These are phyloP conservation scores for Lipomyces starkeyi DNA, from an alignment of 805 yeast species.

Conservation along the genomic window DNA sequence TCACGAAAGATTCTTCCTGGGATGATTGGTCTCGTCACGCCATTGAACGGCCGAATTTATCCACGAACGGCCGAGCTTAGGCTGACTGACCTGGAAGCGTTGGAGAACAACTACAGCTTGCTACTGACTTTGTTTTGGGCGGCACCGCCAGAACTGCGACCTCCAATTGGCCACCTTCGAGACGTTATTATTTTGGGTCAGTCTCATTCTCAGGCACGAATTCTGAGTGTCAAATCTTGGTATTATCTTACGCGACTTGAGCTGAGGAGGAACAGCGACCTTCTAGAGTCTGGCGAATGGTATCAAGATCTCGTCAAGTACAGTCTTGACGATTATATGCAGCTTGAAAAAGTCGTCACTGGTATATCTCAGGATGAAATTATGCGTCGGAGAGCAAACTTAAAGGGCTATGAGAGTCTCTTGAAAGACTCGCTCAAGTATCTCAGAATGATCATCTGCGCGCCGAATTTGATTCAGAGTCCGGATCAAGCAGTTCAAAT, in stretches of 20 bases:
- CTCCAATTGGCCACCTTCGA: slow-evolving; percentile 37
- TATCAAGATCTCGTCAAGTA: slow-evolving; percentile 30
- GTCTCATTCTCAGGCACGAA: slow-evolving; percentile 40
- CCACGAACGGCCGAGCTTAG: slow-evolving; percentile 33
- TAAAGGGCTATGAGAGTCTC: slow-evolving; percentile 28
- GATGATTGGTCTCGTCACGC: slow-evolving; percentile 40
- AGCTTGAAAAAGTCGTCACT: slow-evolving; percentile 25
- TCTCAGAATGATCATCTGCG: slow-evolving; percentile 21
- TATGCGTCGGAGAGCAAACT: slow-evolving; percentile 20
- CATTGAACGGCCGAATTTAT: slow-evolving; percentile 39
- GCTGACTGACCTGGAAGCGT: slow-evolving; percentile 37
- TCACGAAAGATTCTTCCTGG: slow-evolving; percentile 31
- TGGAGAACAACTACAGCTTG: slow-evolving; percentile 40
- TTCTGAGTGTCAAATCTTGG: slow-evolving; percentile 42
- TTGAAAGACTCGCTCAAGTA: slow-evolving; percentile 29
- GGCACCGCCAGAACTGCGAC: slow-evolving; percentile 37
- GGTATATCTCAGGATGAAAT: slow-evolving; percentile 25
- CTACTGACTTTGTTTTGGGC: slow-evolving; percentile 41
- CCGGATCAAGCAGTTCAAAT: slow-evolving; percentile 22
- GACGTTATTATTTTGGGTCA: slow-evolving; percentile 39
- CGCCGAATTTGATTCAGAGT: slow-evolving; percentile 16
- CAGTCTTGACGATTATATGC: slow-evolving; percentile 32
- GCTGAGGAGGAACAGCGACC: slow-evolving; percentile 9
- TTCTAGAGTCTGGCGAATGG: slow-evolving; percentile 35
- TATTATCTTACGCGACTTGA: slow-evolving; percentile 32